These are phyloP conservation scores for Dichotomocladium elegans DNA, from an alignment of 371 early-diverging fungal genomes.

Conservation along the genomic window DNA sequence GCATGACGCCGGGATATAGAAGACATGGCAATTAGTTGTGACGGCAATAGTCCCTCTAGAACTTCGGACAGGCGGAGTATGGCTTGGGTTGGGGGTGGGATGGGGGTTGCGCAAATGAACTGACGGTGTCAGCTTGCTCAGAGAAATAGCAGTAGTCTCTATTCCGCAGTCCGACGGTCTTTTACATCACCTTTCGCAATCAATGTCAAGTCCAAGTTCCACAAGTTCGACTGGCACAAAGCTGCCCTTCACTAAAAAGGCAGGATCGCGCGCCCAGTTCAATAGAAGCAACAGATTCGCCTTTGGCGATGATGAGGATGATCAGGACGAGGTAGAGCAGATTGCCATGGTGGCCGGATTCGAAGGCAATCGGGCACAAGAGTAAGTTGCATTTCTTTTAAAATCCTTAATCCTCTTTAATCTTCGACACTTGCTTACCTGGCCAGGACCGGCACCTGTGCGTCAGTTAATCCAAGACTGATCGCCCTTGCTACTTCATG, in stretches of 20 bases:
- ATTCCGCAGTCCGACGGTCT: too few species aligned
- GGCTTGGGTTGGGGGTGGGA: too few species aligned
- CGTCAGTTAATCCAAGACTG: neutral
- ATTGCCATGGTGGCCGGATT: conserved; percentile 50
- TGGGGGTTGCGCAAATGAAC: too few species aligned
- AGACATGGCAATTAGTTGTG: too few species aligned
- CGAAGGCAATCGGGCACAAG: conserved; percentile 50
- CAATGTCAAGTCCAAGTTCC: neutral
- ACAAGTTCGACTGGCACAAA: too few species aligned
- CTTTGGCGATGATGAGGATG: conserved; percentile 40
- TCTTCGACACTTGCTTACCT: neutral
- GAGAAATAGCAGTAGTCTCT: too few species aligned
- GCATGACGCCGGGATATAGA: too few species aligned
- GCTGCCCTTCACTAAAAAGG: conserved; percentile 9
- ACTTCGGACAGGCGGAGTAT: too few species aligned
- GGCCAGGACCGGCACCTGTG: too few species aligned
- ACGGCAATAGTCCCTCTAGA: too few species aligned
- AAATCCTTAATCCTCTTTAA: neutral
- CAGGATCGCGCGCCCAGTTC: conserved; percentile 1
- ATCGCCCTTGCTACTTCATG: neutral
- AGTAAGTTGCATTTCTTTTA: conserved; percentile 26
- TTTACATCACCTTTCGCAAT: too few species aligned
- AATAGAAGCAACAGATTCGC: conserved; percentile 3
- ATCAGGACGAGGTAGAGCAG: conserved; percentile 23
- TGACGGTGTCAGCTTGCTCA: too few species aligned